Conservation (phyloP, 495 filamentous ascomycete species). For the Penicillium alfredii region DNA sequence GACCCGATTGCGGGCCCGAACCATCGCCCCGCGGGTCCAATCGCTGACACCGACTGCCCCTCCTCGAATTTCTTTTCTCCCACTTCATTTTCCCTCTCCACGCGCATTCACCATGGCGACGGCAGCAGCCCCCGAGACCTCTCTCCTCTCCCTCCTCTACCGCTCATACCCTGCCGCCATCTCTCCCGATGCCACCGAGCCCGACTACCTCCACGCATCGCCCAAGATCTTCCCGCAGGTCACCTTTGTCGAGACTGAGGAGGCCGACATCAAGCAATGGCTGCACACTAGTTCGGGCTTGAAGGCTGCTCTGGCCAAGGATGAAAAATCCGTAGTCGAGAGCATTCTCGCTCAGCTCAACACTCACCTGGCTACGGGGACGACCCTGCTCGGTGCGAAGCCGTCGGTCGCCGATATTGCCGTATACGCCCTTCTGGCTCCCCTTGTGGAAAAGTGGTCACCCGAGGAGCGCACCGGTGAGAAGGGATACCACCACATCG, state of each 20-base stretch:
- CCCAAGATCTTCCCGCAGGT: slow-evolving; percentile 58
- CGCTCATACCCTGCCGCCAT: slow-evolving; percentile 46
- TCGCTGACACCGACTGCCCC: slow-evolving; percentile 28
- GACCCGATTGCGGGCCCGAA: too few species aligned
- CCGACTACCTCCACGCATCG: slow-evolving; percentile 44
- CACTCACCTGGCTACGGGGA: slow-evolving; percentile 77
- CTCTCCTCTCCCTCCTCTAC: slow-evolving; percentile 49
- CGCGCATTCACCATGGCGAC: slow-evolving; percentile 43
- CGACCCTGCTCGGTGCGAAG: slow-evolving; percentile 84
- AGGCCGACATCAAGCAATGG: slow-evolving; percentile 84
- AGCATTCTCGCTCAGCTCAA: slow-evolving; percentile 68
- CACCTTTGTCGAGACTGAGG: slow-evolving; percentile 68
- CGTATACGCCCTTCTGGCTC: slow-evolving; percentile 74
- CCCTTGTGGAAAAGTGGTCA: slow-evolving; percentile 72
- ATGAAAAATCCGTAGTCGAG: slow-evolving; percentile 46
- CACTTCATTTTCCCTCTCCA: slow-evolving; percentile 20
- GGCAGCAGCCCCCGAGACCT: slow-evolving; percentile 44
- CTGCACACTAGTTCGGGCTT: slow-evolving; percentile 66
- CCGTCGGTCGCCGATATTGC: slow-evolving; percentile 85
- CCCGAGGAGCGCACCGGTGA: slow-evolving; percentile 87
- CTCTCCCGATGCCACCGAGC: slow-evolving; percentile 45
- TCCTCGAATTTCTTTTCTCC: slow-evolving; percentile 32
- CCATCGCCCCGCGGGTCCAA: slow-evolving; percentile 36
- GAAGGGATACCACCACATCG: slow-evolving; percentile 83
- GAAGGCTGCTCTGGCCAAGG: slow-evolving; percentile 50